Conservation (phyloP, 83 land plant genomes). For the Larix sibirica region DNA sequence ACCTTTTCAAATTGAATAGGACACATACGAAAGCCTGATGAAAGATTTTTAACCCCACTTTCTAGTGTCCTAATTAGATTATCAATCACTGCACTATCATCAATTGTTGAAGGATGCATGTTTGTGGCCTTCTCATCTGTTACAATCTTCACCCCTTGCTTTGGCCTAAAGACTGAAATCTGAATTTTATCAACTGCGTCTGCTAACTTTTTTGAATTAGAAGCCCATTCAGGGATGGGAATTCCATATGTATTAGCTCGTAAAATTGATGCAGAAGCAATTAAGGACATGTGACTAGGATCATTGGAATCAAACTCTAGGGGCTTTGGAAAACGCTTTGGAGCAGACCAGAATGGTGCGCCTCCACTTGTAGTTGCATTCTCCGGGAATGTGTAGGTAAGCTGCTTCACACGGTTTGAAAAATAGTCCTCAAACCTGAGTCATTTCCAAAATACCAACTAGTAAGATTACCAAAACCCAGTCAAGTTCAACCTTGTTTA, state of each 20-base stretch:
- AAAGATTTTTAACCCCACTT: conserved; percentile 38
- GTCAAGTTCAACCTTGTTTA: neutral
- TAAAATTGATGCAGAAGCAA: conserved; percentile 75
- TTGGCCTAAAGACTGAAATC: conserved; percentile 80
- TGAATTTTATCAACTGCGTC: conserved; percentile 70
- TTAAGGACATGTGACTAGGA: conserved; percentile 68
- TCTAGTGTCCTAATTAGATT: conserved; percentile 61
- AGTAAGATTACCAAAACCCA: neutral
- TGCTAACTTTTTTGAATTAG: conserved; percentile 52
- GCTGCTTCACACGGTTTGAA: conserved; percentile 87
- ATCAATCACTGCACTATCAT: conserved; percentile 78
- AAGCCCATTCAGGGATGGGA: conserved; percentile 80
- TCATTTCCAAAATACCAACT: neutral
- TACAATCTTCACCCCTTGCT: conserved; percentile 84
- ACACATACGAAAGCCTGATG: conserved; percentile 72
- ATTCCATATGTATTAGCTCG: conserved; percentile 88
- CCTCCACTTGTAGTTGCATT: conserved; percentile 84
- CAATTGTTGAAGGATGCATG: conserved; percentile 58
- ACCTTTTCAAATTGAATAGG: conserved; percentile 98
- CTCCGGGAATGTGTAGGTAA: conserved; percentile 91
- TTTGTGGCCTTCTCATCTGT: conserved; percentile 96
- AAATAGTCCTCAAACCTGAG: conserved; percentile 93
- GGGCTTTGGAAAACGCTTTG: conserved; percentile 91
- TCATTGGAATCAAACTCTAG: conserved; percentile 68
- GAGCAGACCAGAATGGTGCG: conserved; percentile 91